Evolutionary conservation across 768 basidiomycete genomes (phyloP), one percentile per base, ranked within the genome.

Genomic region (Podaxis mareebaensis): DNA sequence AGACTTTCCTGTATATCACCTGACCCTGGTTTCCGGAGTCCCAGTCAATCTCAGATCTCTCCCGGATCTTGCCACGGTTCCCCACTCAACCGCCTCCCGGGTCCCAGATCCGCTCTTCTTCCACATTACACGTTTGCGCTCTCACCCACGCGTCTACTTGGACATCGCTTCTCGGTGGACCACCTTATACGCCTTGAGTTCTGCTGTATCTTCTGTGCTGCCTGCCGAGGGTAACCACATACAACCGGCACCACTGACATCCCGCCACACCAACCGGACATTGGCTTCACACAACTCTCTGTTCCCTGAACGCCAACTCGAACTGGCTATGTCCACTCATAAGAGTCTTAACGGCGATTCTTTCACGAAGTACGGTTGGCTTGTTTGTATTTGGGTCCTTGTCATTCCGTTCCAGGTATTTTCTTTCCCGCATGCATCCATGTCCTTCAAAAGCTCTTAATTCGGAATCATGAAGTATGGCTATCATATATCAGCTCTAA

Each of bases 401-500:
- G 65, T 84, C 15, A 80, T 79, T 54, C 81, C 88, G 10, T 91
- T 92, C 70, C 83, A 83, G 76, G 81, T 79, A 64, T 24, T 61
- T 52, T 36, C 64, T 6, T 58, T 52, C 15, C 77, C 79, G 33
- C 38, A n/a, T 26, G 66, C n/a, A 5, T 36, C 38, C 15, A 49
- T 33, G 24, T 53, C 24, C 38, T 2, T 51, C 54, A 53, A 36
- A 30, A 17, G 20, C 28, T 24, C 42, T 22, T 44, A 40, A 33
- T 56, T 46, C 54, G 46, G 39, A 54, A 38, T 26, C 13, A 44
- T 61, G 24, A 40, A 92, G 85, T 93, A 93, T 77, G 95, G 95
- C n/a, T 97, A 91, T 74, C 93, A 96, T 73, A 92, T 95, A 46
- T 92, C 94, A 1, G 89, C 89, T 15, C 83, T 98, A 64, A 98